Evolutionary conservation across 176 grass and related monocot genomes (phyloP), one percentile per base, ranked within the genome.

Genomic region (Avena insularis): DNA sequence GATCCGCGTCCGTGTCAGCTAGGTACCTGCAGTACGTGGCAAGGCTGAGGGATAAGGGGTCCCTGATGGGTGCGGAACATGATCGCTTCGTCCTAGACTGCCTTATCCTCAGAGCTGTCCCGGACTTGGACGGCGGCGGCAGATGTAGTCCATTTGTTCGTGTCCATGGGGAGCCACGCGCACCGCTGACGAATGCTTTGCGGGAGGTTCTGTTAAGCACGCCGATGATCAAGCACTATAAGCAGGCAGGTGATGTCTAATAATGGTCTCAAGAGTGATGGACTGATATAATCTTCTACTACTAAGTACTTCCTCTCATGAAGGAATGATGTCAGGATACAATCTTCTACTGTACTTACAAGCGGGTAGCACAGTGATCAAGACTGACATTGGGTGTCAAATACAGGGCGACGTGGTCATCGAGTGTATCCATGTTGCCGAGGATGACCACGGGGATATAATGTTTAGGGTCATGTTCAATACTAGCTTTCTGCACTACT

Each of bases 381-480:
- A 85, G 25, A 62, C 86, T 46, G 84, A 89, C 68, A 83, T 71
- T 6, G 64, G 76, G 17, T 89, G 89, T 12, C 21, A 71, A 15
- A 75, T 91, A 46, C 84, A 87, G 82, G 92, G 92, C 40, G 92
- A 91, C 62, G 87, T 91, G 45, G 80, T 91, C 1, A 51, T 94
- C 8, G 92, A 94, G 51, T 87, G 87, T 79, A 4, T 87, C 15
- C 92, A 94, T 71, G 10, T 91, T 4, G 60, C 49, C 5, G 33
- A 85, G 0, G 35, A 79, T 49, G 85, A 47, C 6, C 25, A 21
- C 3, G 87, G 82, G 67, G 75, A 86, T 21, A 73, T 75, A 35
- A 87, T 91, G 92, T 91, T 91, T 74, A 89, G 92, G 50, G 21
- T 91, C 76, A 94, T 94, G 92, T 82, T 94, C 67, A 91, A 91